phyloP scores from a whole-genome alignment of 345 rosid species.

The Populus simonii region DNA sequence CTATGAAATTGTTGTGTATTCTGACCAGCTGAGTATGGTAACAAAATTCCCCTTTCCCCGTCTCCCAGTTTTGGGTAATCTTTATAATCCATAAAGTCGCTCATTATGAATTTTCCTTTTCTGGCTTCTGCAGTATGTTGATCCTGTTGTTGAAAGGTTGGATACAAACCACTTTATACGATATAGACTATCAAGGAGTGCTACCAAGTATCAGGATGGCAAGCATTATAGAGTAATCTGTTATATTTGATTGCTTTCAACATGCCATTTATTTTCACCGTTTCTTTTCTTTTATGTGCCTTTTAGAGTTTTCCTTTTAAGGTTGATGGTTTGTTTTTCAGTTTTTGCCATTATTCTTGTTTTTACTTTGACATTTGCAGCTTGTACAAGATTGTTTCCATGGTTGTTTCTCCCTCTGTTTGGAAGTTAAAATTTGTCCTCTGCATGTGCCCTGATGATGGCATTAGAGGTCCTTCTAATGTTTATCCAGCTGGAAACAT shows the following conservation, averaged over 20 bases:
- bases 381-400: not conserved
- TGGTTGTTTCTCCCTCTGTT: not conserved
- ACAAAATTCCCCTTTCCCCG: not conserved
- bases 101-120: slow-evolving; percentile 9
- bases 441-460: not conserved
- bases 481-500: not conserved
- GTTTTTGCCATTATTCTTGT: not conserved
- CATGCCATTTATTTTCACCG: not conserved
- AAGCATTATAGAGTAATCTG: slow-evolving; percentile 79
- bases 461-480: not conserved
- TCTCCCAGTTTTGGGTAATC: not conserved
- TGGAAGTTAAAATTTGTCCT: not conserved
- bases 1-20: slow-evolving; percentile 80
- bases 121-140: slow-evolving; percentile 58
- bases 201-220: slow-evolving; percentile 82
- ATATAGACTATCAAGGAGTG: slow-evolving; percentile 70
- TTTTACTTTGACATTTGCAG: not conserved
- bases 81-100: not conserved
- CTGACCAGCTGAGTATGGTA: slow-evolving; percentile 88
- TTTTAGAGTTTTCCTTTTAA: not conserved
- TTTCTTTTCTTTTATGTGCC: not conserved
- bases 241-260: slow-evolving; percentile 15
- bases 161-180: slow-evolving; percentile 67
- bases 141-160: slow-evolving; percentile 81
- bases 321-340: not conserved